Evolutionary conservation across 306 rosid species (phyloP).

Genomic region (Medicago truncatula): DNA sequence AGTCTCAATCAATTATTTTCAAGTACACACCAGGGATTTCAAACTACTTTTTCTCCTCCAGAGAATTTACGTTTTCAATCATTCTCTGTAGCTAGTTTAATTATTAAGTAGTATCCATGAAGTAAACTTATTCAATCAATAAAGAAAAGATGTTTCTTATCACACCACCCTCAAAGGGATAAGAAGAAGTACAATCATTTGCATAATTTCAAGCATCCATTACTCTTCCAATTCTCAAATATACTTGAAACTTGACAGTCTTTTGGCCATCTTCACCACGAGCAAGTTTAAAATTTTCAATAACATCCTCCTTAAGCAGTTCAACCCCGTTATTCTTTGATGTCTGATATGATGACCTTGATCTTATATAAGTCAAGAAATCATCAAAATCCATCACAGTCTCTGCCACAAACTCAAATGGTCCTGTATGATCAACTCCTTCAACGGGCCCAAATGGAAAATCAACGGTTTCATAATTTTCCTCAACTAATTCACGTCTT

Average conservation of each 20-base stretch:
- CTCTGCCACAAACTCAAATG: conserved; percentile 64
- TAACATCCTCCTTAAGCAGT: conserved; percentile 53
- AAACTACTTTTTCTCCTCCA: too few relatives aligned
- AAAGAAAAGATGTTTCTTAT: too few relatives aligned
- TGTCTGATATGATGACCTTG: conserved; percentile 76
- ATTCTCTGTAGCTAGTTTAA: too few relatives aligned
- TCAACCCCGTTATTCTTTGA: conserved; percentile 78
- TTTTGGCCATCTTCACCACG: conserved; percentile 60
- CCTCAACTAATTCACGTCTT: conserved; percentile 51
- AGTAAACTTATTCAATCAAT: too few relatives aligned
- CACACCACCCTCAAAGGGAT: background rate
- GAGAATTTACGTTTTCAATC: too few relatives aligned
- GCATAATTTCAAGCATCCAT: background rate
- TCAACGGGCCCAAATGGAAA: conserved; percentile 79
- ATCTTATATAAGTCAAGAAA: conserved; percentile 57
- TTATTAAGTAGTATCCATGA: too few relatives aligned
- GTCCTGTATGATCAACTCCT: conserved; percentile 65
- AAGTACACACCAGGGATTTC: too few relatives aligned
- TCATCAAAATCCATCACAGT: conserved; percentile 57
- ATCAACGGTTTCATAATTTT: conserved; percentile 55
- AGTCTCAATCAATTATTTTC: too few relatives aligned
- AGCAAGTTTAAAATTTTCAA: conserved; percentile 55
- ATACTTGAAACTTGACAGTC: conserved; percentile 58
- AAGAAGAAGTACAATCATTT: background rate
- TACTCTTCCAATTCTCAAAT: conserved; percentile 68